Percentiles rank a stretch among this genome's conserved stretches.
Evolutionary conservation across 352 stramenopile genomes (phyloP).

Genomic region (Aphanomyces astaci): DNA sequence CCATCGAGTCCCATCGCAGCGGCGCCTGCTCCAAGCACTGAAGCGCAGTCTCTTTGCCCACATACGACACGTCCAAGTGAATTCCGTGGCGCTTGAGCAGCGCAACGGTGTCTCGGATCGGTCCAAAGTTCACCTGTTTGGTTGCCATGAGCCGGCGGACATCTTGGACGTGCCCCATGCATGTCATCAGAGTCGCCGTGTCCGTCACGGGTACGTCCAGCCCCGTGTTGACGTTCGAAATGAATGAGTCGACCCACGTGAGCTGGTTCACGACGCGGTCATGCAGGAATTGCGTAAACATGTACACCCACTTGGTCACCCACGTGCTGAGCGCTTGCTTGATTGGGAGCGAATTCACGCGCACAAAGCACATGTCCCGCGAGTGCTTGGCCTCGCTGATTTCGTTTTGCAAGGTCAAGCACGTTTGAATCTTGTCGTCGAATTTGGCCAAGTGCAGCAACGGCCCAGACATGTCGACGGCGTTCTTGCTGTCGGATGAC

Average conservation of each 20-base stretch:
- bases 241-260: constrained; percentile 86
- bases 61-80: constrained; percentile 86
- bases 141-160: constrained; percentile 90
- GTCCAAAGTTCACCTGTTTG: constrained; percentile 91
- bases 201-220: constrained; percentile 88
- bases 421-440: constrained; percentile 92
- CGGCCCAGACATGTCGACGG: constrained; percentile 63
- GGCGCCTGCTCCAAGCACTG: constrained; percentile 94
- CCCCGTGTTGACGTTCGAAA: constrained; percentile 85
- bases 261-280: constrained; percentile 87
- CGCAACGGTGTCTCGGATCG: constrained; percentile 89
- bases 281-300: constrained; percentile 92
- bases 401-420: constrained; percentile 88
- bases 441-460: constrained; percentile 93
- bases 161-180: constrained; percentile 94
- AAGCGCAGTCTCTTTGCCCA: constrained; percentile 64
- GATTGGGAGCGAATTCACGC: constrained; percentile 94
- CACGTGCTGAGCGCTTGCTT: constrained; percentile 94
- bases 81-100: constrained; percentile 91
- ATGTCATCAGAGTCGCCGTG: constrained; percentile 91
- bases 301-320: constrained; percentile 94
- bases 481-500: constrained; percentile 58
- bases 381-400: constrained; percentile 85
- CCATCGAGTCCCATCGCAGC: constrained; percentile 94
- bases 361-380: constrained; percentile 94